Evolutionary conservation across 805 yeast species (phyloP), one percentile per base, ranked within the genome.

Genomic region (Groenewaldozyma salmanticensis): DNA sequence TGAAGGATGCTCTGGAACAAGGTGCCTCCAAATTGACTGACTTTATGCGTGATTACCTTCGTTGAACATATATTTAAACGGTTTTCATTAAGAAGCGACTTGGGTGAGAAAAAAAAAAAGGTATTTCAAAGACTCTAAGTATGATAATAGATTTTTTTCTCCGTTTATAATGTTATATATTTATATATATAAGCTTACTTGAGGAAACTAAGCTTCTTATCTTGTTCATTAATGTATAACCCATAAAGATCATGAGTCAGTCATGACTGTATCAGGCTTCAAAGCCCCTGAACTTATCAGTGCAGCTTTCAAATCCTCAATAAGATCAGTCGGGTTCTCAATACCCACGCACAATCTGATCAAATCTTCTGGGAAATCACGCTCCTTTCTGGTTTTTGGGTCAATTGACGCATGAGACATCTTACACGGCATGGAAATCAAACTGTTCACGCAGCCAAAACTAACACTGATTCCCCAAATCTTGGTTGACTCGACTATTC

Each of bases 391-490:
- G 3, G 85, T 79, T 55, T 83, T 76, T 20, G 87, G 81, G 52
- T 87, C 95, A 47, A 88, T 88, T 2, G 95, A 81, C n/a, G 96
- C 96, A 58, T 88, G 97, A 4, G 95, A 84, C 96, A 88, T 88
- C 61, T 75, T 75, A 61, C 96, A 85, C 13, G 97, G 97, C 79
- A 88, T 74, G 31, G 95, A 85, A 43, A 88, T 85, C 57, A 88
- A 70, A 15, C 95, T 83, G 67, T 86, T 85, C 46, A 90, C 95
- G 60, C 95, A 82, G 18, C 97, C 97, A 63, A 88, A 88, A 7
- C 94, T 82, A 5, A 88, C 96, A 4, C 95, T 84, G 49, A 88
- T 85, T 31, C 88, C 85, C 67, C 81, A 88, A 31, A 90, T 67
- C 42, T 79, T 75, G 18, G 90, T 77, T 35, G 71, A 67, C 51